phyloP scores from a whole-genome alignment of 805 yeast species.

The Torulaspora gathmanii region DNA sequence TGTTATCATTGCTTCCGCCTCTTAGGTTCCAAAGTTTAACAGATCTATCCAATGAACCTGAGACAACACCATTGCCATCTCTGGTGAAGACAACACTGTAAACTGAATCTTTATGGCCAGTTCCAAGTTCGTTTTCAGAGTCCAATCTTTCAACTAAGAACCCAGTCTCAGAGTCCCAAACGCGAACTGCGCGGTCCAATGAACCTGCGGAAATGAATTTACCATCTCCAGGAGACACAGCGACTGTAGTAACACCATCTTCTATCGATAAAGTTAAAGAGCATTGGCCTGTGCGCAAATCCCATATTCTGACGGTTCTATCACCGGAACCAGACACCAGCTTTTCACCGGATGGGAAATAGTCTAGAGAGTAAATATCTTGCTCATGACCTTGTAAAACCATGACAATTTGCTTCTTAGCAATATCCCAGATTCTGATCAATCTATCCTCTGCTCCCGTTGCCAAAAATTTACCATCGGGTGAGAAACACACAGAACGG shows the following conservation, averaged over 20 bases:
- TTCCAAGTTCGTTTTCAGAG: slow-evolving; percentile 79
- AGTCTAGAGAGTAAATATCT: slow-evolving; percentile 92
- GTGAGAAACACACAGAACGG: slow-evolving; percentile 92
- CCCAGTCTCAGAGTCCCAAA: slow-evolving; percentile 94
- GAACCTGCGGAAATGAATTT: slow-evolving; percentile 93
- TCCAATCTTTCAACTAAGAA: slow-evolving; percentile 88
- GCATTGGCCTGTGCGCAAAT: slow-evolving; percentile 80
- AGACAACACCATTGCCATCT: slow-evolving; percentile 84
- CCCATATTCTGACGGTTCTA: slow-evolving; percentile 95
- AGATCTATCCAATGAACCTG: slow-evolving; percentile 93
- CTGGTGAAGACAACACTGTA: slow-evolving; percentile 92
- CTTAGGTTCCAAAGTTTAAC: slow-evolving; percentile 93
- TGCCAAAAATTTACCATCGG: slow-evolving; percentile 88
- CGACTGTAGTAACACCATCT: slow-evolving; percentile 97
- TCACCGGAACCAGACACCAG: slow-evolving; percentile 96
- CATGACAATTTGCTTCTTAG: slow-evolving; percentile 77
- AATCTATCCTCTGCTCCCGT: slow-evolving; percentile 90
- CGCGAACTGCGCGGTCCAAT: slow-evolving; percentile 89
- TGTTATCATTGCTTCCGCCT: slow-evolving; percentile 41
- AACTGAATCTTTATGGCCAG: slow-evolving; percentile 94
- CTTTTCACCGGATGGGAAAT: slow-evolving; percentile 89
- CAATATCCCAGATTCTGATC: slow-evolving; percentile 93
- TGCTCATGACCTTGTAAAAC: slow-evolving; percentile 93
- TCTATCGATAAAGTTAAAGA: slow-evolving; percentile 84
- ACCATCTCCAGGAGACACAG: slow-evolving; percentile 88